Conservation (phyloP, 2,329 filamentous ascomycete species). For the Cytospora schulzeri region DNA sequence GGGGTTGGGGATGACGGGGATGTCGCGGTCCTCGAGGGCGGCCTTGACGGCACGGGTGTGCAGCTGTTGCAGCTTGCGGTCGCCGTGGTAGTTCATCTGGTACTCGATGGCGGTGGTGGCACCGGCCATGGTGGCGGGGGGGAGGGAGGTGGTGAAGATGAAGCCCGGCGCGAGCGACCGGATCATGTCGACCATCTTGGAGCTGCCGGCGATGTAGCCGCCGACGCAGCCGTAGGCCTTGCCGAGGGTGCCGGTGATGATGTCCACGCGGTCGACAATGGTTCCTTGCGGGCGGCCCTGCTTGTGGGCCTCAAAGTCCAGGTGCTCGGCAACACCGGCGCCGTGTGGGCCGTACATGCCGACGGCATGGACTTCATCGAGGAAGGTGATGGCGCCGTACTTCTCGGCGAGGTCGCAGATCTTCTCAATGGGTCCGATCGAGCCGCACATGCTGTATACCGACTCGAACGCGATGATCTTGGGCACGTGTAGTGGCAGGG, state of each 20-base stretch:
- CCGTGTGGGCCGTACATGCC: slow-evolving; percentile 98
- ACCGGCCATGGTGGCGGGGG: slow-evolving; percentile 95
- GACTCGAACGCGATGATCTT: slow-evolving; percentile 99
- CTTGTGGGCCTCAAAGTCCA: slow-evolving; percentile 87
- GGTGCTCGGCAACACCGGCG: slow-evolving; percentile 94
- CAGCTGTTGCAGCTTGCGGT: slow-evolving; percentile 89
- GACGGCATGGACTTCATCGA: slow-evolving; percentile 98
- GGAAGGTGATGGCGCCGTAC: slow-evolving; percentile 95
- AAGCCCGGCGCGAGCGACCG: slow-evolving; percentile 95
- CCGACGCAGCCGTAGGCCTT: slow-evolving; percentile 98
- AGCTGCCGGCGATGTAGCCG: slow-evolving; percentile 92
- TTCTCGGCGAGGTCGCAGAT: slow-evolving; percentile 97
- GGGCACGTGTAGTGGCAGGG: slow-evolving; percentile 79
- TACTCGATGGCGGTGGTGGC: slow-evolving; percentile 92
- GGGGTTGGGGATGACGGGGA: slow-evolving; percentile 96
- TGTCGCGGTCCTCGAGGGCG: slow-evolving; percentile 74
- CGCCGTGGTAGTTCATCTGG: slow-evolving; percentile 81
- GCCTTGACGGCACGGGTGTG: slow-evolving; percentile 96
- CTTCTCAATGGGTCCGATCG: slow-evolving; percentile 90
- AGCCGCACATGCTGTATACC: slow-evolving; percentile 99
- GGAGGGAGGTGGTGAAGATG: slow-evolving; percentile 97
- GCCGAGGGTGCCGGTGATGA: slow-evolving; percentile 94
- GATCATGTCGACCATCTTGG: slow-evolving; percentile 86
- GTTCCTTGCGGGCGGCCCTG: slow-evolving; percentile 76
- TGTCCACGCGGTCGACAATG: slow-evolving; percentile 93